Evolutionary conservation across 176 grass and related monocot species (phyloP).

Genomic region (Carex pumila): DNA sequence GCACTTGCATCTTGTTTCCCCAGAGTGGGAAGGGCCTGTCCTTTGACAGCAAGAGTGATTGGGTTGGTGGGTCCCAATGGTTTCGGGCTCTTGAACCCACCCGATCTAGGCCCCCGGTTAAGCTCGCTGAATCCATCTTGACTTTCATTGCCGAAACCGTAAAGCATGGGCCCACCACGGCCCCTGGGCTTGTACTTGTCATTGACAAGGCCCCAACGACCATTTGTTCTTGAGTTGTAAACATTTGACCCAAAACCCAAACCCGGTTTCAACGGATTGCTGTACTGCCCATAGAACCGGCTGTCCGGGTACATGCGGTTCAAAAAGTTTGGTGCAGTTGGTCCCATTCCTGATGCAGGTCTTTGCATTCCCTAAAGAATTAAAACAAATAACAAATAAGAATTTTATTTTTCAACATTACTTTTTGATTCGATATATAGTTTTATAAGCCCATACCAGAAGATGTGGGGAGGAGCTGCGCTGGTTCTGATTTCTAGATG

Average conservation of each 20-base stretch:
- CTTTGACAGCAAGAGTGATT: conserved; percentile 65
- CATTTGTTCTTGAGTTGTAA: conserved; percentile 66
- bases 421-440: conserved; percentile 13
- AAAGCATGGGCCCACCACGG: conserved; percentile 35
- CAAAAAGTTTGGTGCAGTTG: conserved; percentile 38
- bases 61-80: conserved; percentile 36
- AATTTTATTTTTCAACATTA: neutral
- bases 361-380: conserved; percentile 58
- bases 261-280: conserved; percentile 41
- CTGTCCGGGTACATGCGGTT: conserved; percentile 66
- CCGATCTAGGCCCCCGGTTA: conserved; percentile 83
- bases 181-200: conserved; percentile 72
- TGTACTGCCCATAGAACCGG: conserved; percentile 52
- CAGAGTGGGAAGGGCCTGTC: conserved; percentile 40
- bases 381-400: conserved; percentile 9
- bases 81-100: conserved; percentile 66
- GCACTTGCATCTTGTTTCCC: conserved; percentile 36
- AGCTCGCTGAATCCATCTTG: conserved; percentile 78
- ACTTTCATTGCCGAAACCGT: conserved; percentile 67
- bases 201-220: conserved; percentile 42
- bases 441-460: conserved; percentile 41
- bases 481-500: conserved; percentile 56
- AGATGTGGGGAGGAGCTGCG: conserved; percentile 40
- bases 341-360: conserved; percentile 59
- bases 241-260: conserved; percentile 71